phyloP scores from a whole-genome alignment of 176 grass and related monocot genomes.

The Oryza officinalis region DNA sequence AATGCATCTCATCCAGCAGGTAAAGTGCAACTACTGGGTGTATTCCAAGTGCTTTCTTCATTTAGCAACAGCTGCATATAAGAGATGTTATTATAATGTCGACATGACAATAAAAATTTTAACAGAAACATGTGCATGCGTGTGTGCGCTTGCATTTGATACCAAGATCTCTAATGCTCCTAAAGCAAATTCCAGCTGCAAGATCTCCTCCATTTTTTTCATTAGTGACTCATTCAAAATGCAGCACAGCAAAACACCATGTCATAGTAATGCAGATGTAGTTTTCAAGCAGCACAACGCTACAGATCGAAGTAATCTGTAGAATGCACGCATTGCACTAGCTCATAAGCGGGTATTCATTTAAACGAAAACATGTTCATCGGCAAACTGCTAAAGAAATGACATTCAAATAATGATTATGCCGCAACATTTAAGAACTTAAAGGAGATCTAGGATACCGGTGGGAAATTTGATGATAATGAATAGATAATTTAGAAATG shows the following conservation, averaged over 20 bases:
- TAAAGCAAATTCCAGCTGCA: constrained; percentile 11
- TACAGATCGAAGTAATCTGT: background rate
- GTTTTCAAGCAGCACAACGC: background rate
- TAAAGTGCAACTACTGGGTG: constrained; percentile 43
- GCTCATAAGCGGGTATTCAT: background rate
- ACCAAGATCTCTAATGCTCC: constrained; percentile 15
- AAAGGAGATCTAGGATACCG: constrained; percentile 27
- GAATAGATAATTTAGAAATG: constrained; percentile 31
- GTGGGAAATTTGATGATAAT: constrained; percentile 20
- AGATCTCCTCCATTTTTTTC: background rate
- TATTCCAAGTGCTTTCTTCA: constrained; percentile 6
- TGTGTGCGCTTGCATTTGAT: constrained; percentile 27
- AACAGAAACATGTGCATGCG: constrained; percentile 16
- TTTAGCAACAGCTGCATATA: constrained; percentile 23
- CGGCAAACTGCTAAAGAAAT: background rate
- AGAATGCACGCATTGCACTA: background rate
- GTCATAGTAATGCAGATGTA: constrained; percentile 7
- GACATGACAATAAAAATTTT: constrained; percentile 1
- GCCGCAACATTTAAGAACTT: background rate
- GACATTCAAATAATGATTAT: constrained; percentile 17
- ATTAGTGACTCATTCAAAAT: background rate
- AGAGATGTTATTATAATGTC: constrained; percentile 29
- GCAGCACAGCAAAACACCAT: constrained; percentile 3
- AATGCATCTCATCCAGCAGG: constrained; percentile 31
- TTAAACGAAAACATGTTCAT: background rate